Evolutionary conservation across 1,284 basidiomycete species (phyloP), one percentile per base, ranked within the genome.

Genomic region (Papiliotrema fonsecae): DNA sequence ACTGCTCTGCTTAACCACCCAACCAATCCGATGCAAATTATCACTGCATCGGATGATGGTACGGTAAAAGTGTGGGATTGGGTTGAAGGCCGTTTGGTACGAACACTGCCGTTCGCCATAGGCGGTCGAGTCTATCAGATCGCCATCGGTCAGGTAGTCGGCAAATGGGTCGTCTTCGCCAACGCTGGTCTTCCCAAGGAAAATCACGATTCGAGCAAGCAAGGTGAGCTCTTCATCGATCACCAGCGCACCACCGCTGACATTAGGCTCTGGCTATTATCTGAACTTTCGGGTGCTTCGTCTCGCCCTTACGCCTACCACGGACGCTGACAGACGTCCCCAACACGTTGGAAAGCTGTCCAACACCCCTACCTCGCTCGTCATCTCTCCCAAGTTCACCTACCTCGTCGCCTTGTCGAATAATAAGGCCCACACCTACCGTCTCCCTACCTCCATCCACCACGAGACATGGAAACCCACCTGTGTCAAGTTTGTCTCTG

Each of bases 41-140:
- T 97, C 59, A 91, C 90, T 9, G 84, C 84, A 27, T 89, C 89
- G 2, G 70, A 85, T 46, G 87, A 93, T 61, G 94, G 93, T 11
- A 81, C 79, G 24, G 74, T 97, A 57, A 84, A 88, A 68, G 76
- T 94, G 11, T 97, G 94, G 94, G 91, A 97, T 74, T 94, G 88
- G 69, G 76, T 94, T 45, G 92, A 97, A 56, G 92, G 85, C 1
- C 77, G 80, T 3, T 75, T 96, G 14, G 76, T 97, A 48, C 82
- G 85, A 55, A 86, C 84, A 1, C 80, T 93, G 49, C 77, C 81
- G 51, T 64, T 88, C 37, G 55, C 78, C 36, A 81, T 85, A 51
- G 82, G 88, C 5, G 84, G 96, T 56, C 79, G 83, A 49, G 56
- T 70, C n/a, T 39, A 54, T 19, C 64, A 67, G 31, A 52, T 67